phyloP scores from a whole-genome alignment of 2,329 filamentous ascomycete genomes.

The Clarireedia hainanense region DNA sequence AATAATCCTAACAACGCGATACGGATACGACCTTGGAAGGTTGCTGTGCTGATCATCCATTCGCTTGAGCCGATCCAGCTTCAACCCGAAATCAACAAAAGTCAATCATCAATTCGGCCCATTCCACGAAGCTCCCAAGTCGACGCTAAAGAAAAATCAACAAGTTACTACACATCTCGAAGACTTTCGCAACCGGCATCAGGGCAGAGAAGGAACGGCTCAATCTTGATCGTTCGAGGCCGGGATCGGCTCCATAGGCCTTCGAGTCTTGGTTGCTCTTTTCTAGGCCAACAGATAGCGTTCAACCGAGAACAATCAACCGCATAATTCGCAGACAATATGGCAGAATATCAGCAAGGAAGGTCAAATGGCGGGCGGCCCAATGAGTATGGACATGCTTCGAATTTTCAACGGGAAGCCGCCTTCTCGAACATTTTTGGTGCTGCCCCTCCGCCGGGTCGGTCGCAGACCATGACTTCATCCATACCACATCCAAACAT shows the following conservation, averaged over 20 bases:
- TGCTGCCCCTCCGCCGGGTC: slow-evolving; percentile 72
- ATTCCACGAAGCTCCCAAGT: not conserved
- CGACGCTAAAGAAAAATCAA: no score
- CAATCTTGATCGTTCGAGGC: slow-evolving; percentile 16
- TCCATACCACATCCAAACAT: slow-evolving; percentile 53
- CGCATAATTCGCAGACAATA: slow-evolving; percentile 16
- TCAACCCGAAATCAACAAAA: slow-evolving; percentile 6
- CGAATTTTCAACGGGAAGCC: slow-evolving; percentile 73
- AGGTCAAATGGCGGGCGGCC: slow-evolving; percentile 44
- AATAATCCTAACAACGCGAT: slow-evolving; percentile 7
- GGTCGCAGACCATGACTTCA: slow-evolving; percentile 92
- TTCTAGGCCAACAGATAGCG: slow-evolving; percentile 4
- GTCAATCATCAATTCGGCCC: slow-evolving; percentile 5
- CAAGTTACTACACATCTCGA: not conserved
- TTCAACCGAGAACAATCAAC: slow-evolving; percentile 1
- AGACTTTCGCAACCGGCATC: not conserved
- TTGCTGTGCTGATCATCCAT: slow-evolving; percentile 7
- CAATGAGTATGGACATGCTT: slow-evolving; percentile 36
- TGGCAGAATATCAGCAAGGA: slow-evolving; percentile 56
- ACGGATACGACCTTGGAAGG: slow-evolving; percentile 1
- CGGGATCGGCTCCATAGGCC: slow-evolving; percentile 22
- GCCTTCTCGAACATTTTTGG: slow-evolving; percentile 97
- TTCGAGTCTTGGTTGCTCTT: slow-evolving; percentile 15
- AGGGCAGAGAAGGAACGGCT: slow-evolving; percentile 12
- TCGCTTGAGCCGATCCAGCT: slow-evolving; percentile 10